A percentile compares a stretch with the other conserved stretches of the same genome.
These are phyloP conservation scores for Blastocladiella emersonii DNA, from an alignment of 371 early-diverging fungal genomes.

Conservation along the genomic window DNA sequence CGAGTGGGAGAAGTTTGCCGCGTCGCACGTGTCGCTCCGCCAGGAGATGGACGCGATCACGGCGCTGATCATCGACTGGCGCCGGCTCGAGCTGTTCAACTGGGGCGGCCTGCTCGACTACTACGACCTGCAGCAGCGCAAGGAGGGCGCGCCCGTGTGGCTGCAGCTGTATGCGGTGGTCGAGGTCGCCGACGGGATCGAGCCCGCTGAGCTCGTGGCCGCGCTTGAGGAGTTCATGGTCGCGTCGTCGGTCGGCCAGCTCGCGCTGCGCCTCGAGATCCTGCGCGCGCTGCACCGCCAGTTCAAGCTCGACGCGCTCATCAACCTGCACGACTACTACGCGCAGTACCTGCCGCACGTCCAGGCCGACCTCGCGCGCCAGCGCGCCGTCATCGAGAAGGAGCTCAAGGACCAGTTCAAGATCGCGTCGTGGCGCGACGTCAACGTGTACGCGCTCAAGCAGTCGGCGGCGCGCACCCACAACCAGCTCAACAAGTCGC, in stretches of 20 bases:
- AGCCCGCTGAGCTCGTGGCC: constrained; percentile 27
- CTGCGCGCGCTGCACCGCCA: constrained; percentile 57
- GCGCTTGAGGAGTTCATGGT: constrained; percentile 69
- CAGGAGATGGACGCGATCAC: constrained; percentile 29
- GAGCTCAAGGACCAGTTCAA: constrained; percentile 85
- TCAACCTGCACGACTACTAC: constrained; percentile 50
- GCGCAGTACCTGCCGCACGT: constrained; percentile 49
- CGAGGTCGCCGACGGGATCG: constrained; percentile 19
- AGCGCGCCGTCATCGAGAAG: constrained; percentile 63
- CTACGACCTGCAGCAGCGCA: constrained; percentile 54
- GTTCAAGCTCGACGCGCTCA: constrained; percentile 20
- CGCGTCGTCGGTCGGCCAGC: constrained; percentile 67
- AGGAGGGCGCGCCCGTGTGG: constrained; percentile 66
- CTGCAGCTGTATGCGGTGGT: constrained; percentile 60
- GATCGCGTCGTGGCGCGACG: constrained; percentile 93
- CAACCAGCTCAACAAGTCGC: constrained; percentile 71
- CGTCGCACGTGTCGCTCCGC: constrained; percentile 63
- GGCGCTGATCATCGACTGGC: constrained; percentile 67
- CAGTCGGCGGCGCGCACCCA: constrained; percentile 84
- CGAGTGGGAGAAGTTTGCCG: constrained; percentile 90
- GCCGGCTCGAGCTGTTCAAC: constrained; percentile 75
- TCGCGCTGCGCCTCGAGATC: constrained; percentile 59
- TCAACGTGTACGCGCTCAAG: constrained; percentile 82
- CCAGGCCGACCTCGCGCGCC: constrained; percentile 31
- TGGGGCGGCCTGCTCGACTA: constrained; percentile 78